Percentiles rank a stretch among this genome's conserved stretches.
Conservation (phyloP, 352 stramenopile genomes). For the Globisporangium nodosum region DNA sequence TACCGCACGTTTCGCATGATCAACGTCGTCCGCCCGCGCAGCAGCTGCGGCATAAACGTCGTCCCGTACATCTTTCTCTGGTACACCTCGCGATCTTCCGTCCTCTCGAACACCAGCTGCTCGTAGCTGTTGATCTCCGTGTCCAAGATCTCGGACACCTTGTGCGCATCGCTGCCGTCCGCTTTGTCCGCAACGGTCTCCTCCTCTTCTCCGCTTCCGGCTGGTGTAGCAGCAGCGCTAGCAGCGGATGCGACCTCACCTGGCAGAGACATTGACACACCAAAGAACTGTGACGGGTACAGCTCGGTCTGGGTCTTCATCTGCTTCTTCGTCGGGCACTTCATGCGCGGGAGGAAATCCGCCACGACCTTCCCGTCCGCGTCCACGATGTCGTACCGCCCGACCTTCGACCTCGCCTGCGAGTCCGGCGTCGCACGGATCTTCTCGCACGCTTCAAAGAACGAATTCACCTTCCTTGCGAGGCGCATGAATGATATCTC, state of each 20-base stretch:
- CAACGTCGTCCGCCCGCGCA: conserved; percentile 34
- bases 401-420: background rate
- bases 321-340: conserved; percentile 15
- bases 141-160: background rate
- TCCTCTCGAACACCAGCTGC: conserved; percentile 28
- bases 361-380: conserved; percentile 7
- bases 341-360: conserved; percentile 14
- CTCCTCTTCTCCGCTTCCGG: background rate
- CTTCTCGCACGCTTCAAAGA: conserved; percentile 22
- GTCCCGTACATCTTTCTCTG: conserved; percentile 52
- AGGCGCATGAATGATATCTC: conserved; percentile 48
- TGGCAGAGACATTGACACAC: conserved; percentile 12
- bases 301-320: conserved; percentile 15
- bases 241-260: background rate
- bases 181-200: background rate
- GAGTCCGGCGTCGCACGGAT: conserved; percentile 10
- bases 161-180: background rate
- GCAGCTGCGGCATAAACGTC: conserved; percentile 36
- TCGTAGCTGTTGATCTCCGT: conserved; percentile 32
- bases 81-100: conserved; percentile 38
- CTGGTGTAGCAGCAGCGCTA: background rate
- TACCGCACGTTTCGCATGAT: conserved; percentile 43
- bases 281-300: conserved; percentile 22
- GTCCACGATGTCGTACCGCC: conserved; percentile 14
- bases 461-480: conserved; percentile 51